These are phyloP conservation scores for Odontarrhena argentea DNA, from an alignment of 345 rosid genomes.

Conservation along the genomic window DNA sequence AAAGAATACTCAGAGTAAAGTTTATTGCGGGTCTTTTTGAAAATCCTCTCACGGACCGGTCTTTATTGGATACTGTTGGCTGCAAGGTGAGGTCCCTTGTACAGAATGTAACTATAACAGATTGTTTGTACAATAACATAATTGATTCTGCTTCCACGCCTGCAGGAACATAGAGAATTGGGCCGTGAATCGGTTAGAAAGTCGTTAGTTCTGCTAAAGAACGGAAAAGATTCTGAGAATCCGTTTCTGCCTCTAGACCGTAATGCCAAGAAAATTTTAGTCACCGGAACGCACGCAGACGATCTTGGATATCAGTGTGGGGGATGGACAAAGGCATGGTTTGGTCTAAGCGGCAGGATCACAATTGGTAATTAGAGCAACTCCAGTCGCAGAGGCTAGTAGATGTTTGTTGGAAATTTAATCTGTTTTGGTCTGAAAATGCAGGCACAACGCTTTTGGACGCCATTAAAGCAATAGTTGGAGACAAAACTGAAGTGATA, in stretches of 20 bases:
- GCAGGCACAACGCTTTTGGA: constrained; percentile 72
- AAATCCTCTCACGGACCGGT: constrained; percentile 68
- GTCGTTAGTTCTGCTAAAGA: constrained; percentile 75
- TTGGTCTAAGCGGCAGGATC: constrained; percentile 66
- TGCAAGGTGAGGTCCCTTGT: constrained; percentile 58
- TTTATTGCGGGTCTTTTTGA: constrained; percentile 78
- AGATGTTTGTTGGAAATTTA: not conserved
- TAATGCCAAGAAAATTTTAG: constrained; percentile 63
- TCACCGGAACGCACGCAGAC: constrained; percentile 71
- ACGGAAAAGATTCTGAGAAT: constrained; percentile 54
- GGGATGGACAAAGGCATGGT: constrained; percentile 76
- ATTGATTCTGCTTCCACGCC: constrained; percentile 24
- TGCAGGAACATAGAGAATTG: constrained; percentile 65
- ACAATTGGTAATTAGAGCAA: constrained; percentile 52
- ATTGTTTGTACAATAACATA: not conserved
- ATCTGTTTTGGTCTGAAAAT: not conserved
- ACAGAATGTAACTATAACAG: not conserved
- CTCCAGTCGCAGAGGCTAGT: not conserved
- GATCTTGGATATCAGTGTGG: constrained; percentile 84
- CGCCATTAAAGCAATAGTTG: constrained; percentile 58
- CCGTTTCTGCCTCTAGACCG: constrained; percentile 62
- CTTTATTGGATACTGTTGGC: constrained; percentile 66
- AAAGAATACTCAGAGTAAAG: constrained; percentile 84
- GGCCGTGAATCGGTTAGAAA: constrained; percentile 81
- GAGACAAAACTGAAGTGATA: constrained; percentile 57